Evolutionary conservation across 805 yeast genomes (phyloP).

Genomic region (Ogataea allantospora): DNA sequence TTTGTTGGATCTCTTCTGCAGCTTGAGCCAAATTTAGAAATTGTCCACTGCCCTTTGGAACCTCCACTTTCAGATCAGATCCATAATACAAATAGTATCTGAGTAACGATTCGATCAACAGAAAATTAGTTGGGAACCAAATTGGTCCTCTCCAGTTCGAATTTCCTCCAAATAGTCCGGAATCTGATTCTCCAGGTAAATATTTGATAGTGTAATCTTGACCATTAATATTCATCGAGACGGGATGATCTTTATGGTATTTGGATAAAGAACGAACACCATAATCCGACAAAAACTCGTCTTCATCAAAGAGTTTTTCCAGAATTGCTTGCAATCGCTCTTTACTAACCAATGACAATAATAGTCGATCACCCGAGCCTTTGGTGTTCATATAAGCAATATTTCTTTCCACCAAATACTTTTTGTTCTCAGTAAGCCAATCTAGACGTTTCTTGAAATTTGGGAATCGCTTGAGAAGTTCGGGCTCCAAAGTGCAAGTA

Average conservation of each 20-base stretch:
- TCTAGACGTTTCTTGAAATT: constrained; percentile 77
- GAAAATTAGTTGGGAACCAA: constrained; percentile 91
- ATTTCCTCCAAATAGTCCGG: constrained; percentile 94
- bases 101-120: constrained; percentile 82
- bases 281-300: constrained; percentile 77
- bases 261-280: constrained; percentile 90
- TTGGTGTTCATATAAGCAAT: constrained; percentile 76
- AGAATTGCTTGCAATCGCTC: constrained; percentile 76
- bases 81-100: constrained; percentile 89
- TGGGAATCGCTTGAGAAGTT: constrained; percentile 71
- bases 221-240: constrained; percentile 79
- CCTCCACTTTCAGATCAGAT: constrained; percentile 77
- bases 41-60: constrained; percentile 82
- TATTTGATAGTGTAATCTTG: constrained; percentile 66
- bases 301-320: constrained; percentile 78
- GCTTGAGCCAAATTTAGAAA: constrained; percentile 78
- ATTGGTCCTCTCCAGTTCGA: constrained; percentile 98
- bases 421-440: constrained; percentile 77
- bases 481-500: constrained; percentile 83
- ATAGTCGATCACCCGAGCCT: constrained; percentile 80
- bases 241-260: constrained; percentile 81
- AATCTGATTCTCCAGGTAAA: constrained; percentile 85
- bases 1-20: constrained; percentile 85
- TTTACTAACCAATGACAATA: constrained; percentile 75
- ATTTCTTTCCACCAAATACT: constrained; percentile 70